Percentiles rank a stretch among this genome's conserved stretches.
Conservation (phyloP, 1,139 yeast species). For the Starmera stellimalicola region DNA sequence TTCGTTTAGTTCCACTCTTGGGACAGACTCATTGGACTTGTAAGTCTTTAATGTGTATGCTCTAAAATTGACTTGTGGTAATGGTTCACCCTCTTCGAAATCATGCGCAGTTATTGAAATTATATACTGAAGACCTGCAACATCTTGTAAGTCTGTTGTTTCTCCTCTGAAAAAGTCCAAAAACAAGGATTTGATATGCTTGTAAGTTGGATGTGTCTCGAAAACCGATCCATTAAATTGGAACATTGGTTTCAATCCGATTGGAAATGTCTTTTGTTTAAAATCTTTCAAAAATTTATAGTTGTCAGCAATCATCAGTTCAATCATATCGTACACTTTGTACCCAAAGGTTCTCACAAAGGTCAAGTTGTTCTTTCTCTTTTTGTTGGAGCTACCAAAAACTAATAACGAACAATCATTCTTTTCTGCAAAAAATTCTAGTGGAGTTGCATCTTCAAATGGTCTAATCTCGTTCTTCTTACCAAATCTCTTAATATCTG, state of each 20-base stretch:
- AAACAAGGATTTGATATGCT: constrained; percentile 79
- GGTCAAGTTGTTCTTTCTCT: constrained; percentile 86
- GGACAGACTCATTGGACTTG: constrained; percentile 79
- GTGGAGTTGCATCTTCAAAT: constrained; percentile 78
- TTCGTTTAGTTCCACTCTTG: constrained; percentile 90
- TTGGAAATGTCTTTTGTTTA: constrained; percentile 66
- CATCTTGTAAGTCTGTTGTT: constrained; percentile 76
- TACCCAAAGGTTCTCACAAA: constrained; percentile 85
- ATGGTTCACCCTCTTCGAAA: constrained; percentile 60
- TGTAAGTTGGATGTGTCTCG: constrained; percentile 80
- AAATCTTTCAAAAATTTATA: constrained; percentile 73
- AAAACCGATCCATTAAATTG: constrained; percentile 88
- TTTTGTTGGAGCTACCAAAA: constrained; percentile 75
- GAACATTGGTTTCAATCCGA: constrained; percentile 94
- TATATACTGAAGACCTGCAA: constrained; percentile 88
- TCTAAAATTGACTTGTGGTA: constrained; percentile 82
- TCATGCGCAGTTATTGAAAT: constrained; percentile 75
- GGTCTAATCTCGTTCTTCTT: constrained; percentile 88
- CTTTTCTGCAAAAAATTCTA: constrained; percentile 91
- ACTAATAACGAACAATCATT: constrained; percentile 85
- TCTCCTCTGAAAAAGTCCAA: constrained; percentile 90
- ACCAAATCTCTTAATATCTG: constrained; percentile 76
- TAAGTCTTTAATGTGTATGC: constrained; percentile 80
- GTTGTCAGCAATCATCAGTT: constrained; percentile 63
- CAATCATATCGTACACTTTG: constrained; percentile 90